Conservation (phyloP, 208 protist genomes). For the Endotrypanum monterogeii region DNA sequence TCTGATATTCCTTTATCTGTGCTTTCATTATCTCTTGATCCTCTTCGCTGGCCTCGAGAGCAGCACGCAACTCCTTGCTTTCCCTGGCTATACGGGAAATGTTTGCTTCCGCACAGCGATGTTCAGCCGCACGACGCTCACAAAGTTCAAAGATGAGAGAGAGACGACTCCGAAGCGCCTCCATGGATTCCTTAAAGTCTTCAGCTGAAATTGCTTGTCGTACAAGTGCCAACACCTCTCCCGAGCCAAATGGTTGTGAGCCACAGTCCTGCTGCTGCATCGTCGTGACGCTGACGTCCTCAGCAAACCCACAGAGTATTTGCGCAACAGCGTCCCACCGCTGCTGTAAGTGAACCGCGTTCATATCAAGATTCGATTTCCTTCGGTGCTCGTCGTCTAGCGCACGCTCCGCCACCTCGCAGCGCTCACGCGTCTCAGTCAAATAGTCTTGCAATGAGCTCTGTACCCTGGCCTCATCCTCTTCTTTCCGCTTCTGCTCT, state of each 20-base stretch:
- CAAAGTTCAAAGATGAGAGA: slow-evolving; percentile 5
- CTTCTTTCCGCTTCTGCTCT: neutral
- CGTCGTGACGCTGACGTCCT: neutral
- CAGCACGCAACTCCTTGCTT: neutral
- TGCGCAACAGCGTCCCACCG: slow-evolving; percentile 2
- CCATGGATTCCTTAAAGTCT: neutral
- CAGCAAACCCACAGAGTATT: neutral
- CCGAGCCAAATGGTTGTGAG: neutral
- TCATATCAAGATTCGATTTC: neutral
- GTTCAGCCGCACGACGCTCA: neutral
- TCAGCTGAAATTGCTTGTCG: neutral
- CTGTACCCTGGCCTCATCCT: neutral
- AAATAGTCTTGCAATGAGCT: neutral
- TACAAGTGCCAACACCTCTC: neutral
- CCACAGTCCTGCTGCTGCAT: neutral
- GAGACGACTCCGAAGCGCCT: neutral
- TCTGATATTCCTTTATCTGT: neutral
- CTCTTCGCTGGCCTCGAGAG: neutral
- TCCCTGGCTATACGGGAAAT: neutral
- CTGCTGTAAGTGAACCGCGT: neutral
- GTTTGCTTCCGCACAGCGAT: neutral
- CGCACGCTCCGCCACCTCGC: neutral
- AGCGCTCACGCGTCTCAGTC: neutral
- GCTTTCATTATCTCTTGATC: neutral
- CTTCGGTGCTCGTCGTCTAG: neutral